Evolutionary conservation across 805 yeast genomes (phyloP).

Genomic region (Lipomyces sp.): DNA sequence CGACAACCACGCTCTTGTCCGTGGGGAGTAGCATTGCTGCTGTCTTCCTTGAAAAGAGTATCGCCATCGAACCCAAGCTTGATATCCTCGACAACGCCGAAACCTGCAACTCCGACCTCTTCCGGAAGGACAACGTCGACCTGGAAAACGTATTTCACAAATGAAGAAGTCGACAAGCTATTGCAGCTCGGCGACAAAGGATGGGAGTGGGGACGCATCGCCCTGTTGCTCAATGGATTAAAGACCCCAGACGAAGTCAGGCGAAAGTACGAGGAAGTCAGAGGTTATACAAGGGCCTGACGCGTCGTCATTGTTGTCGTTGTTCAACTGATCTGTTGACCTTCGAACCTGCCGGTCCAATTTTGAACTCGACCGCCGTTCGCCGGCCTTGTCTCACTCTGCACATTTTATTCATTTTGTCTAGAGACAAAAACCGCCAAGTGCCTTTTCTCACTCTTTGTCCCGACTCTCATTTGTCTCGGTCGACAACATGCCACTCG

Average conservation of each 20-base stretch:
- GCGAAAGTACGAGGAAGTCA: slow-evolving; percentile 27
- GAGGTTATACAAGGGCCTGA: slow-evolving; percentile 22
- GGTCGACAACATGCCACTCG: background rate
- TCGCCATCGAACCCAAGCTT: slow-evolving; percentile 25
- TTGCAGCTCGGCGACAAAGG: slow-evolving; percentile 28
- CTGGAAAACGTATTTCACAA: slow-evolving; percentile 27
- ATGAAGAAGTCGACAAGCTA: slow-evolving; percentile 22
- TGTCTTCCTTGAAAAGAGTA: slow-evolving; percentile 19
- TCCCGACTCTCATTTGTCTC: background rate
- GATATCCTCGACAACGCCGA: slow-evolving; percentile 2
- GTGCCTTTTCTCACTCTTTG: background rate
- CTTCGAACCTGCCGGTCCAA: background rate
- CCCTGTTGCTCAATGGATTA: slow-evolving; percentile 29
- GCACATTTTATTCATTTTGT: background rate
- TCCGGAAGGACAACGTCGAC: slow-evolving; percentile 22
- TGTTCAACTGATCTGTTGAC: background rate
- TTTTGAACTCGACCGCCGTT: background rate
- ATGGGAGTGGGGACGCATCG: slow-evolving; percentile 33
- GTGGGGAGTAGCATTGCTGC: slow-evolving; percentile 16
- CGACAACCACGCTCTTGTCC: background rate
- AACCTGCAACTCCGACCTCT: slow-evolving; percentile 3
- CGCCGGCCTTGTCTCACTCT: background rate
- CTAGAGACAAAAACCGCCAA: background rate
- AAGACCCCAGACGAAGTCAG: slow-evolving; percentile 32
- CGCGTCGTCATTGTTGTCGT: background rate